These are phyloP conservation scores for Aspergillus viridinutans DNA, from an alignment of 2,329 filamentous ascomycete genomes.

Conservation along the genomic window DNA sequence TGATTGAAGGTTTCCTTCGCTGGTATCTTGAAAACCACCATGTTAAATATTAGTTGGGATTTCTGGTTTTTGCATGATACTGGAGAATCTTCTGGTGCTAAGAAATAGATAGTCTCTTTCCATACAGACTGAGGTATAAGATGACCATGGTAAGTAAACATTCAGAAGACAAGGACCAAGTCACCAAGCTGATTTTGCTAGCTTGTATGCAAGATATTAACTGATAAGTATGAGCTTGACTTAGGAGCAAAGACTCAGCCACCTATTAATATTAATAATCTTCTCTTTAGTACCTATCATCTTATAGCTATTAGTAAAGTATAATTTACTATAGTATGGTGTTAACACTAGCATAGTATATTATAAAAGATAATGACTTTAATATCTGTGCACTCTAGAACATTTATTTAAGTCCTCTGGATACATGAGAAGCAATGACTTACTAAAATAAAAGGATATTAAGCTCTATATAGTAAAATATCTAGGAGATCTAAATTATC, in stretches of 20 bases:
- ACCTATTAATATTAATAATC: conserved; percentile 11
- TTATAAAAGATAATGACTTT: conserved; percentile 20
- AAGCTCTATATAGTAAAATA: conserved; percentile 17
- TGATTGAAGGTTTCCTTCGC: conserved; percentile 11
- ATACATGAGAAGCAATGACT: conserved; percentile 14
- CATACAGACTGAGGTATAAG: conserved; percentile 6
- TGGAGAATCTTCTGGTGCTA: conserved; percentile 12
- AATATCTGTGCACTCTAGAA: conserved; percentile 13
- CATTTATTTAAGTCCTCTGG: conserved; percentile 13
- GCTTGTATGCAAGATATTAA: conserved; percentile 12
- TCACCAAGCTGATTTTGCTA: conserved; percentile 5
- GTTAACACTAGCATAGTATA: conserved; percentile 13
- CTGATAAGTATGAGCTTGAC: conserved; percentile 13
- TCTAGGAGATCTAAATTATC: conserved; percentile 9
- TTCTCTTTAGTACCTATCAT: conserved; percentile 13
- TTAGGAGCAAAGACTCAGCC: conserved; percentile 10
- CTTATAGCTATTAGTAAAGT: conserved; percentile 10
- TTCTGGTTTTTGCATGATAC: conserved; percentile 11
- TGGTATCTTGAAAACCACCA: conserved; percentile 13
- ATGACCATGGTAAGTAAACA: conserved; percentile 10
- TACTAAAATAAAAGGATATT: conserved; percentile 20
- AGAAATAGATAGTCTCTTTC: conserved; percentile 11
- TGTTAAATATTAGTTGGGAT: conserved; percentile 8
- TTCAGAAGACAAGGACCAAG: neutral
- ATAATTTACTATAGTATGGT: conserved; percentile 10